Base-by-base conservation (phyloP, 805 yeast species). In the Starmerella ratchasimensis region DNA sequence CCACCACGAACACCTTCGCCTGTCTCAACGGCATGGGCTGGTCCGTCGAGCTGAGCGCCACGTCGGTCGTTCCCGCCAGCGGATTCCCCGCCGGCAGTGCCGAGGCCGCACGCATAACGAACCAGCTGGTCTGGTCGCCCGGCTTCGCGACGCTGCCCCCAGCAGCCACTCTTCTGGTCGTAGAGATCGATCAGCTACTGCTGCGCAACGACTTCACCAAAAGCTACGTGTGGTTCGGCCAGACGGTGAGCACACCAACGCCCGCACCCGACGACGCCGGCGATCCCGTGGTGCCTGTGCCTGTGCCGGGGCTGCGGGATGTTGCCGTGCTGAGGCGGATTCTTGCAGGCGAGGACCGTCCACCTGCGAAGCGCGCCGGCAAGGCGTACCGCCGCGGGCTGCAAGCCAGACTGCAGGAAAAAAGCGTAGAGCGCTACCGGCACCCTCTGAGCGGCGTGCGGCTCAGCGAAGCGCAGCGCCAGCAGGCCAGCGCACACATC, bases 401-500 rank as follows among this genome's bases (percentile, higher is more conserved):
- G 27, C 27, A 11, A 24, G 27, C n/a, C n/a, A 11, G 27, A 24
- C 27, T n/a, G n/a, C n/a, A n/a, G 27, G n/a, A 24, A 24, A 11
- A 24, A n/a, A 24, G 11, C 27, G 27, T 24, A 11, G n/a, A 24
- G 11, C n/a, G n/a, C n/a, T 24, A n/a, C 27, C n/a, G 38, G 39
- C 21, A 42, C 47, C 8, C 44, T 47, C 10, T n/a, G 30, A 3
- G 26, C 26, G 2, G n/a, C n/a, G 14, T 40, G 18, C 39, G 42
- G 6, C 22, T 28, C 4, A 28, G 28, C 2, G 33, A 25, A 25
- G 6, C 34, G 15, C 36, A 37, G 28, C 24, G 26, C 7, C 44
- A 42, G 26, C 38, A 29, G 34, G 34, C 31, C 11, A 37, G 34
- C 36, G 47, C 47, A 4, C 34, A 33, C 17, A 40, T 44, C 10